phyloP scores from a whole-genome alignment of 805 yeast genomes.

The Metschnikowia cerradonensis region DNA sequence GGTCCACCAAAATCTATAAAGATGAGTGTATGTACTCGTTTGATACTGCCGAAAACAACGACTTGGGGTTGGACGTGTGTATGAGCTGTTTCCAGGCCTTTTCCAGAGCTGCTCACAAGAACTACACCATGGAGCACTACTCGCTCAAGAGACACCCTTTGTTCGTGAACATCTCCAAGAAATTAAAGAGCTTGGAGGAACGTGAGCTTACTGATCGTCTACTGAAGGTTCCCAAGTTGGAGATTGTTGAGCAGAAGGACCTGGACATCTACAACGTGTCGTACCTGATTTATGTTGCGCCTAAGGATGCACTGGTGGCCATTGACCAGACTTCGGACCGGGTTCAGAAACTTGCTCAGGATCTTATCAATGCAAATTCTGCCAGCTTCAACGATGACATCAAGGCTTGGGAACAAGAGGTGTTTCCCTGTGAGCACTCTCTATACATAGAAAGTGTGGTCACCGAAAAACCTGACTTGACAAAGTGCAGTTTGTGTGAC shows the following conservation, averaged over 20 bases:
- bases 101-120: conserved; percentile 37
- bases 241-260: conserved; percentile 59
- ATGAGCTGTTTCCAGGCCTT: conserved; percentile 70
- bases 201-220: conserved; percentile 7
- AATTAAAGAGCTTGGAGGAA: conserved; percentile 34
- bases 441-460: conserved; percentile 47
- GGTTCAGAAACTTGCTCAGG: conserved; percentile 33
- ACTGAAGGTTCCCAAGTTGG: conserved; percentile 59
- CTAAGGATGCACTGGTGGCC: conserved; percentile 23
- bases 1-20: conserved; percentile 51
- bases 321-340: conserved; percentile 20
- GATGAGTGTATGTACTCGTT: conserved; percentile 91
- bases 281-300: conserved; percentile 39
- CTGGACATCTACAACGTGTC: conserved; percentile 54
- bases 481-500: conserved; percentile 56
- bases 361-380: conserved; percentile 55
- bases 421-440: conserved; percentile 76
- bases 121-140: conserved; percentile 58
- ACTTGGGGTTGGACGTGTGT: conserved; percentile 69
- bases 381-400: conserved; percentile 62
- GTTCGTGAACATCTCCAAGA: conserved; percentile 57
- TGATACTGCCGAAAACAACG: conserved; percentile 53
- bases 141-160: conserved; percentile 48
- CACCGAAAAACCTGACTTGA: conserved; percentile 23
- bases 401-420: conserved; percentile 88